Conservation (phyloP, 140 eudicot species). For the Anethum foeniculum region DNA sequence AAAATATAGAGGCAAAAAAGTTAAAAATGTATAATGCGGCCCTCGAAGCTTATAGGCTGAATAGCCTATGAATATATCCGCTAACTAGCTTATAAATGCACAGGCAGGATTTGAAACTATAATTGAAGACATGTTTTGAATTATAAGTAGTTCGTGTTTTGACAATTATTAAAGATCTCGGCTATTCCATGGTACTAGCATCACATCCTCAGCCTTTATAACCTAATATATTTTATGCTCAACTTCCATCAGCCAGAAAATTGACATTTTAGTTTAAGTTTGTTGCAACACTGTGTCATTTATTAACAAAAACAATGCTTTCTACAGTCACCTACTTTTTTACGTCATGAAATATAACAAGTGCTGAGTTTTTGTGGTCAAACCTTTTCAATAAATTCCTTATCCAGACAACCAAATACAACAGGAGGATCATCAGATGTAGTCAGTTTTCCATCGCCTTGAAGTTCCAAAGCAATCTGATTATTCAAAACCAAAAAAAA, state of each 20-base stretch:
- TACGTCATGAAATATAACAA: background rate
- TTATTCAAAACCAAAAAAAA: constrained; percentile 11
- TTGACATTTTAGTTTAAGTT: background rate
- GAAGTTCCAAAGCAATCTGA: constrained; percentile 83
- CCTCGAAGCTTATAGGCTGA: background rate
- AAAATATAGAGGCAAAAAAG: constrained; percentile 9
- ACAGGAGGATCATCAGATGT: constrained; percentile 93
- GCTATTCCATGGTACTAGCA: background rate
- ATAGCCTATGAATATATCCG: background rate
- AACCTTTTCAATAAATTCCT: constrained; percentile 73
- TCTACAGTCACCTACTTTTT: background rate
- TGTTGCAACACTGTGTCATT: background rate
- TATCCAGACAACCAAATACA: constrained; percentile 64
- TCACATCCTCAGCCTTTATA: background rate
- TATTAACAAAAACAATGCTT: background rate
- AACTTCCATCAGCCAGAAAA: background rate
- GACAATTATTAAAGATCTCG: background rate
- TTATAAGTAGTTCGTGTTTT: background rate
- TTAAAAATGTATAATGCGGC: background rate
- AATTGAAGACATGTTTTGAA: no score
- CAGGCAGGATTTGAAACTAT: no score
- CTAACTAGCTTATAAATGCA: background rate
- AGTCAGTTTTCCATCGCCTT: constrained; percentile 68
- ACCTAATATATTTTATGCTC: background rate
- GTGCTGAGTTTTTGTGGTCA: constrained; percentile 9